A percentile compares a stretch with the other conserved stretches of the same genome.
These are phyloP conservation scores for Flaveria bidentis DNA, from an alignment of 129 eudicot genomes.

Conservation along the genomic window DNA sequence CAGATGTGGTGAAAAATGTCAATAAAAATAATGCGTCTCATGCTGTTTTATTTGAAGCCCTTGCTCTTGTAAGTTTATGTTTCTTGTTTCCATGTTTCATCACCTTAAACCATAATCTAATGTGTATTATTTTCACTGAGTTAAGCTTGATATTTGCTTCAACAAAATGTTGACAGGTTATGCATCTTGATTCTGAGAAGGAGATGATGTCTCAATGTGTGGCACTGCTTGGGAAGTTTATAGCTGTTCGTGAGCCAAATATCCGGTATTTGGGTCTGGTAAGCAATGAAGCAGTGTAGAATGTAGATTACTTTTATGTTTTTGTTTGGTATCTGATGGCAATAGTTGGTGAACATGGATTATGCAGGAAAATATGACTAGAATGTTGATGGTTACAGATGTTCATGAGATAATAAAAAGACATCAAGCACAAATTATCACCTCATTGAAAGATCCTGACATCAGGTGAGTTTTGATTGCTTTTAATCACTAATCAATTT, in stretches of 20 bases:
- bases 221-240: constrained; percentile 96
- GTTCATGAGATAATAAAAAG: constrained; percentile 94
- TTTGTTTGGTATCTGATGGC: constrained; percentile 36
- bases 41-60: constrained; percentile 98
- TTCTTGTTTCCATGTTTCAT: not conserved
- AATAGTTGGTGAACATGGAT: constrained; percentile 27
- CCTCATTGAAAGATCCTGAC: constrained; percentile 95
- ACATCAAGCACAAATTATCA: constrained; percentile 97
- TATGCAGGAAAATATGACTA: constrained; percentile 96
- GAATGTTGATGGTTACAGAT: constrained; percentile 99
- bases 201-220: constrained; percentile 99
- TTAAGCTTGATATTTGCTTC: constrained; percentile 18
- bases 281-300: constrained; percentile 34
- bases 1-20: constrained; percentile 97
- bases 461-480: constrained; percentile 58
- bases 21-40: constrained; percentile 99
- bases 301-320: not conserved
- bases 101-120: not conserved
- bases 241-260: constrained; percentile 98
- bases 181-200: constrained; percentile 99
- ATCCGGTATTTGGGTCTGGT: constrained; percentile 98
- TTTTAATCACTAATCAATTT: not conserved
- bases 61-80: constrained; percentile 85
- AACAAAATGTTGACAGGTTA: constrained; percentile 53
- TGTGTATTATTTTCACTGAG: not conserved